Conservation (phyloP, 169 alveolate species). For the Miamiensis avidus region DNA sequence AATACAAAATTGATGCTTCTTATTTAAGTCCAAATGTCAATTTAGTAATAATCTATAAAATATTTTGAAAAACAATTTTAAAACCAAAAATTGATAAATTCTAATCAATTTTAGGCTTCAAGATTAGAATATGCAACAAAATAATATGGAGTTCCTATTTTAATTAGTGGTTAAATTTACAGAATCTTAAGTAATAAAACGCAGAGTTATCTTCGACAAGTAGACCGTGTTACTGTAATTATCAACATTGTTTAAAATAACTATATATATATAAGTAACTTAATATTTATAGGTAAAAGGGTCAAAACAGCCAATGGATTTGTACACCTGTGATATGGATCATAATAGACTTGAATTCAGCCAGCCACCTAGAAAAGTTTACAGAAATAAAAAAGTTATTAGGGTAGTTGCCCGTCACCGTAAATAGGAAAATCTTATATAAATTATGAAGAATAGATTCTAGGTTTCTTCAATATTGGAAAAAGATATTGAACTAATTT, state of each 20-base stretch:
- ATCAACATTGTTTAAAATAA: too few relatives aligned
- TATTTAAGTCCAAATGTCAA: constrained; percentile 93
- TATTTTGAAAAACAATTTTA: too few relatives aligned
- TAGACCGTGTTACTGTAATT: constrained; percentile 54
- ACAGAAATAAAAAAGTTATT: constrained; percentile 9
- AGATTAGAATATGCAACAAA: constrained; percentile 93
- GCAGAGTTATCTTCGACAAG: constrained; percentile 40
- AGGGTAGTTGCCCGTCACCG: background rate
- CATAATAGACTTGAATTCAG: background rate
- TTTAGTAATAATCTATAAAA: too few relatives aligned
- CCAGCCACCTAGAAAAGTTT: background rate
- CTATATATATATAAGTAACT: background rate
- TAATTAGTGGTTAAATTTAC: constrained; percentile 54
- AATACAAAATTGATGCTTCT: constrained; percentile 94
- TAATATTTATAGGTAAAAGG: constrained; percentile 57
- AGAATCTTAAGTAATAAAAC: constrained; percentile 23
- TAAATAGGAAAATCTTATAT: background rate
- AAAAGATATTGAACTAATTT: constrained; percentile 22
- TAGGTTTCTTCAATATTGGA: background rate
- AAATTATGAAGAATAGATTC: constrained; percentile 15
- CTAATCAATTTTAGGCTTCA: too few relatives aligned
- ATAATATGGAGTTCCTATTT: constrained; percentile 85
- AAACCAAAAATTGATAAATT: too few relatives aligned
- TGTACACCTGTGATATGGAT: constrained; percentile 80
- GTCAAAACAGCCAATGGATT: constrained; percentile 62